Evolutionary conservation across 257 asterid genomes (phyloP).

Genomic region (Voacanga thouarsii): DNA sequence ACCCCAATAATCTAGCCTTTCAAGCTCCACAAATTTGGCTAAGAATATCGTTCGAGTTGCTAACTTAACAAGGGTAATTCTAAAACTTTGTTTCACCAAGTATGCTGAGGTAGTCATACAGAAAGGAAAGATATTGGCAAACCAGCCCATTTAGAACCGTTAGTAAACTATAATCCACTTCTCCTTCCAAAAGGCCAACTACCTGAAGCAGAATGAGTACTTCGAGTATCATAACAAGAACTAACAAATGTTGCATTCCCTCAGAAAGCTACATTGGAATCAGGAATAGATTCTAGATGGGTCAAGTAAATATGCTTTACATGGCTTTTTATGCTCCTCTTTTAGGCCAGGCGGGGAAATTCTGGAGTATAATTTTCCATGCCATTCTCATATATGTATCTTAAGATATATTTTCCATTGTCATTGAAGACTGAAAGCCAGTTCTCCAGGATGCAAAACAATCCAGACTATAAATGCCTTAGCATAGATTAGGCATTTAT

Average conservation of each 20-base stretch:
- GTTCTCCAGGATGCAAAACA: not conserved
- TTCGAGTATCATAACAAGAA: not conserved
- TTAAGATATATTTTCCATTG: not conserved
- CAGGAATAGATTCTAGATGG: not conserved
- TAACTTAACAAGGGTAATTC: not conserved
- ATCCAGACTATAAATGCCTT: not conserved
- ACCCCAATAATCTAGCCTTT: not conserved
- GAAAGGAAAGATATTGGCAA: not conserved
- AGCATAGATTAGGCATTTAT: not conserved
- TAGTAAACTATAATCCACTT: not conserved
- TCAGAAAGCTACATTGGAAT: not conserved
- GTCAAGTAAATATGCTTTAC: not conserved
- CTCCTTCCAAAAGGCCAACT: not conserved
- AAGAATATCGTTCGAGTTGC: not conserved
- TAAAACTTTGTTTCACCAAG: not conserved
- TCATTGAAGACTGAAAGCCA: not conserved
- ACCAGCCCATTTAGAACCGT: not conserved
- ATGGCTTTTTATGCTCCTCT: not conserved
- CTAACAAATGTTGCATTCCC: not conserved
- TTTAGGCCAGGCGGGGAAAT: not conserved
- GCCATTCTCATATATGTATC: not conserved
- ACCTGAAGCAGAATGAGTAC: not conserved
- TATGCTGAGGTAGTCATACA: not conserved
- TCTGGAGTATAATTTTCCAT: not conserved
- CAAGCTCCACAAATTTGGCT: not conserved